A percentile compares a stretch with the other conserved stretches of the same genome.
phyloP scores from a whole-genome alignment of 1,284 basidiomycete genomes.

The Ceratobasidium sp. region DNA sequence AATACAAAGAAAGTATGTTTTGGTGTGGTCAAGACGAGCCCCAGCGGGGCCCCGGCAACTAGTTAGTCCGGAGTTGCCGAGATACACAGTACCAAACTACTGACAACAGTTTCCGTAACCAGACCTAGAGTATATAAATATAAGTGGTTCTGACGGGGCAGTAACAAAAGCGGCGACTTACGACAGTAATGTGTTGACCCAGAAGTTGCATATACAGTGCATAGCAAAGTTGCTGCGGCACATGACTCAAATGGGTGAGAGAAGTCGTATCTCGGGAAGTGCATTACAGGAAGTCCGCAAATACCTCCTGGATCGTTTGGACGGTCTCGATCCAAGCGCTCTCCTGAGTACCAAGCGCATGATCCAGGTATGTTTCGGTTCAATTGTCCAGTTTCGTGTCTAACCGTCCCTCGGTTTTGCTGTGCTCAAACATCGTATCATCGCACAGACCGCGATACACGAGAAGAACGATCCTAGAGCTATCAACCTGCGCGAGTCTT shows the following conservation, averaged over 20 bases:
- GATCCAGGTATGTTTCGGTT: constrained; percentile 48
- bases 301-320: constrained; percentile 60
- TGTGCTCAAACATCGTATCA: background rate
- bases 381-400: constrained; percentile 7
- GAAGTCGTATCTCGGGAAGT: too few species aligned
- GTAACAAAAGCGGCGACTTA: too few species aligned
- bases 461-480: constrained; percentile 71
- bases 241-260: too few species aligned
- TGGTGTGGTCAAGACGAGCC: background rate
- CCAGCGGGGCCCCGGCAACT: background rate
- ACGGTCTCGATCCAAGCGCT: constrained; percentile 62
- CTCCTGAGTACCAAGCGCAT: constrained; percentile 62
- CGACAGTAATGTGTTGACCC: too few species aligned
- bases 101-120: too few species aligned
- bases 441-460: constrained; percentile 56
- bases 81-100: background rate
- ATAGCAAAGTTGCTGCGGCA: too few species aligned
- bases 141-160: too few species aligned
- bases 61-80: background rate
- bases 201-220: too few species aligned
- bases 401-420: constrained; percentile 6
- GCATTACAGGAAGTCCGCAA: constrained; percentile 57
- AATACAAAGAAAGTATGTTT: too few species aligned
- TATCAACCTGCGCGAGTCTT: constrained; percentile 71
- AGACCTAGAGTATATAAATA: too few species aligned